These are phyloP conservation scores for Perkinsus chesapeaki DNA, from an alignment of 169 alveolate species.

Conservation along the genomic window DNA sequence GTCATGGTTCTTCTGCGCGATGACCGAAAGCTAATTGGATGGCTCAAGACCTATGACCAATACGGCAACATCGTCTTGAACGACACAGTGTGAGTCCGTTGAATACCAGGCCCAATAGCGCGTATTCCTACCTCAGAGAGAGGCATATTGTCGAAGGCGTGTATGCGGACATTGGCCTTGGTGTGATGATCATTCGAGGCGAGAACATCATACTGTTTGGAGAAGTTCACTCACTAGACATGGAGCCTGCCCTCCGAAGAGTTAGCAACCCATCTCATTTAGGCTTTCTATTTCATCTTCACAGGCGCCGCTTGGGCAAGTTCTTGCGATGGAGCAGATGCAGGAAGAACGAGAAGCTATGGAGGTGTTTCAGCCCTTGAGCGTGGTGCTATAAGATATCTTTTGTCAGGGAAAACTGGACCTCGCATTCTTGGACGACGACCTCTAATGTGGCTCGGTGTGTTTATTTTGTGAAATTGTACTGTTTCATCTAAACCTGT, in stretches of 20 bases:
- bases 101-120: too few relatives aligned
- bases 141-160: slow-evolving; percentile 14
- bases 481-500: neutral
- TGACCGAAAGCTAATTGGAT: slow-evolving; percentile 33
- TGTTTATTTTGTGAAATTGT: neutral
- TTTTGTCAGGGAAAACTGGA: neutral
- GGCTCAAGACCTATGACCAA: slow-evolving; percentile 34
- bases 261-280: neutral
- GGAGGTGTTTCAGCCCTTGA: neutral
- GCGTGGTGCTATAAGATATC: neutral
- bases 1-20: slow-evolving; percentile 36
- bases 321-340: slow-evolving; percentile 24
- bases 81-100: neutral
- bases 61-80: slow-evolving; percentile 38
- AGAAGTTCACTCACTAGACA: slow-evolving; percentile 24
- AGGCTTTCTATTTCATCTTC: neutral
- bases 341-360: neutral
- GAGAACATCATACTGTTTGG: slow-evolving; percentile 39
- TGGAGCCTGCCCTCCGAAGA: slow-evolving; percentile 10
- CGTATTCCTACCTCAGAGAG: neutral
- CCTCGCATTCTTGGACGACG: neutral
- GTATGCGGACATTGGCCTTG: slow-evolving; percentile 28
- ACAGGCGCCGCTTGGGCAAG: slow-evolving; percentile 25
- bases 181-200: slow-evolving; percentile 37
- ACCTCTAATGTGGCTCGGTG: neutral